Evolutionary conservation across 106 monocot species (phyloP), one percentile per base, ranked within the genome.

Genomic region (Dendrobium huoshanense): DNA sequence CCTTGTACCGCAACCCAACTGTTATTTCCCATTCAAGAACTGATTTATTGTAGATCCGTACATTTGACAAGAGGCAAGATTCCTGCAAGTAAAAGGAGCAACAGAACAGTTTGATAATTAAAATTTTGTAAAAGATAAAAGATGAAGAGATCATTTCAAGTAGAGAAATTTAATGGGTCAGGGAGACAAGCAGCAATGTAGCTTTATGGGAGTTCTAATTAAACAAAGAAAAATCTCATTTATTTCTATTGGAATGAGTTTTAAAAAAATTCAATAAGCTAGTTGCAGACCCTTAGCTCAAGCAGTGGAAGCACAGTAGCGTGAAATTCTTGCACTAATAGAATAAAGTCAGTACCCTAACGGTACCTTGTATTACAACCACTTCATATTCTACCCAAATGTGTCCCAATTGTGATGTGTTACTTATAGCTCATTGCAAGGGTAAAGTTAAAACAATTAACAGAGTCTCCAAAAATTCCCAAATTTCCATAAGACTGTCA

Each of bases 11-110:
- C 77, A 98, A 75, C 61, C 98, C 94, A 79, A 80, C 91, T 29
- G 90, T 85, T 75, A 98, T 92, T 79, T 98, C 98, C 98, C 98
- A 98, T 82, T 98, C 98, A 81, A 92, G 86, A 70, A 98, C 95
- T 78, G 98, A 95, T 78, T 98, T 98, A 59, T 98, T 98, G 70
- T 98, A 91, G 45, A 98, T 98, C 79, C 95, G 80, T 55, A 98
- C 83, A 45, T 98, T 94, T 16, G 98, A 98, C 24, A 98, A 88
- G 37, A 98, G 77, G 78, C 98, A 94, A 82, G 98, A 74, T 75
- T 95, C 92, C 94, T 95, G 88, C 79, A 86, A 11, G 73, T 37
- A 20, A 67, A 9, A 85, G 68, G 42, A 58, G 41, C 43, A 75
- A 64, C 1, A 77, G 33, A 77, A 67, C 13, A 80, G n/a, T n/a